A percentile compares a stretch with the other conserved stretches of the same genome.
phyloP scores from a whole-genome alignment of 2,329 filamentous ascomycete species.

The Colletotrichum spinosum region DNA sequence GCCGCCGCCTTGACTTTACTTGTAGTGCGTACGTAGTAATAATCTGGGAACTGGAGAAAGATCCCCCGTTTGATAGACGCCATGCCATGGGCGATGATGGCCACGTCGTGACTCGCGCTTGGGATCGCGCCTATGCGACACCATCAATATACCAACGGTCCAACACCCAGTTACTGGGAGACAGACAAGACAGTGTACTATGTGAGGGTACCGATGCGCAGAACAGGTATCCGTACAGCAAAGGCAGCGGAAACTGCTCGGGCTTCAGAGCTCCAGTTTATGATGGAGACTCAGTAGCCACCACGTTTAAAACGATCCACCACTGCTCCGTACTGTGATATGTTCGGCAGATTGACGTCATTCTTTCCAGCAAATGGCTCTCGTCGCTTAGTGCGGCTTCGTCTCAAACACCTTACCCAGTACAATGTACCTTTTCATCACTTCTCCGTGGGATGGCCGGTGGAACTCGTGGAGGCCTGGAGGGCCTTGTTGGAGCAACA shows the following conservation, averaged over 20 bases:
- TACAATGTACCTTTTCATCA: not conserved
- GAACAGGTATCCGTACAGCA: too few relatives aligned
- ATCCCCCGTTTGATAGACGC: too few relatives aligned
- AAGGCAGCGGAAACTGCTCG: slow-evolving; percentile 10
- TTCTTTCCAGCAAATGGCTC: not conserved
- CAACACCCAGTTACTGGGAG: too few relatives aligned
- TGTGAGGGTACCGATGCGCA: not conserved
- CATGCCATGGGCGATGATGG: slow-evolving; percentile 5
- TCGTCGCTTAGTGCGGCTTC: slow-evolving; percentile 35
- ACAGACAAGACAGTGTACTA: not conserved
- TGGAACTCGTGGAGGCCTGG: too few relatives aligned
- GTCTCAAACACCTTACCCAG: slow-evolving; percentile 35
- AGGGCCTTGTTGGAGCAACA: too few relatives aligned
- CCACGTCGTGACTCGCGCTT: slow-evolving; percentile 23
- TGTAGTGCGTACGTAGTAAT: too few relatives aligned
- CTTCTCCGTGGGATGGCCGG: not conserved
- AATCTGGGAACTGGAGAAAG: too few relatives aligned
- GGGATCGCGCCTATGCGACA: not conserved
- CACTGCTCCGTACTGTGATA: not conserved
- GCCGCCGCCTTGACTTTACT: too few relatives aligned
- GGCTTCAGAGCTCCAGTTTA: slow-evolving; percentile 24
- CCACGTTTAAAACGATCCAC: slow-evolving; percentile 31
- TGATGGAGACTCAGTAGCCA: slow-evolving; percentile 19
- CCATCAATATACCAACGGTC: too few relatives aligned
- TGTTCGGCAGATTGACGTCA: slow-evolving; percentile 30